A percentile compares a stretch with the other conserved stretches of the same genome.
Evolutionary conservation across 2,329 filamentous ascomycete species (phyloP).

Genomic region (Fusarium incarnatum): DNA sequence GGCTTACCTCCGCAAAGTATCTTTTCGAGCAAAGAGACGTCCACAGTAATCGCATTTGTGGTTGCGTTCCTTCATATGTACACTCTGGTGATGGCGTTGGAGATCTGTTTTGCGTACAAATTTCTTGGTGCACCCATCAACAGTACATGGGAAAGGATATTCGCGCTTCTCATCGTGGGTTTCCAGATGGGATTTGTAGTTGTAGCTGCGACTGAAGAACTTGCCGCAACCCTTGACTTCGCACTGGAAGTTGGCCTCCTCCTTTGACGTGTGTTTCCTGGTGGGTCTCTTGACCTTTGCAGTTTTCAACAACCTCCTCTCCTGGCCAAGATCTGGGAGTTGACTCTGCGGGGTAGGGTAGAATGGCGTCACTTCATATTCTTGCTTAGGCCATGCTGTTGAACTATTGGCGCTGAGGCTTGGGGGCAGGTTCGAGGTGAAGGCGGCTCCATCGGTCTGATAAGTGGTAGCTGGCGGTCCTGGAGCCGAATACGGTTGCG

Average conservation of each 20-base stretch:
- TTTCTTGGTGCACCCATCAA: slow-evolving; percentile 74
- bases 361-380: slow-evolving; percentile 42
- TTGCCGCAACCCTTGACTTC: slow-evolving; percentile 76
- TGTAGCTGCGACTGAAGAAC: slow-evolving; percentile 85
- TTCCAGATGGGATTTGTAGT: slow-evolving; percentile 87
- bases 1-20: slow-evolving; percentile 80
- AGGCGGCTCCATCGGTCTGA: slow-evolving; percentile 38
- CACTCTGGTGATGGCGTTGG: slow-evolving; percentile 69
- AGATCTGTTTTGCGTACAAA: slow-evolving; percentile 89
- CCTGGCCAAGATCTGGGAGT: slow-evolving; percentile 37
- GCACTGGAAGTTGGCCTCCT: slow-evolving; percentile 79
- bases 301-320: slow-evolving; percentile 40
- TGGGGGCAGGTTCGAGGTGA: slow-evolving; percentile 33
- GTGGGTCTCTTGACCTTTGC: slow-evolving; percentile 52
- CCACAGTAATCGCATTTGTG: slow-evolving; percentile 78
- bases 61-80: slow-evolving; percentile 79
- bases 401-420: slow-evolving; percentile 28
- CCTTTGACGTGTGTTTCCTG: slow-evolving; percentile 70
- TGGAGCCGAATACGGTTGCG: slow-evolving; percentile 38
- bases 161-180: slow-evolving; percentile 81
- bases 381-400: slow-evolving; percentile 42
- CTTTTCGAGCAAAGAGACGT: slow-evolving; percentile 80
- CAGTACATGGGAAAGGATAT: slow-evolving; percentile 76
- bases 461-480: slow-evolving; percentile 34
- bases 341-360: slow-evolving; percentile 38